Evolutionary conservation across 2,329 filamentous ascomycete species (phyloP), one percentile per base, ranked within the genome.

Genomic region (Trichoderma koningii): DNA sequence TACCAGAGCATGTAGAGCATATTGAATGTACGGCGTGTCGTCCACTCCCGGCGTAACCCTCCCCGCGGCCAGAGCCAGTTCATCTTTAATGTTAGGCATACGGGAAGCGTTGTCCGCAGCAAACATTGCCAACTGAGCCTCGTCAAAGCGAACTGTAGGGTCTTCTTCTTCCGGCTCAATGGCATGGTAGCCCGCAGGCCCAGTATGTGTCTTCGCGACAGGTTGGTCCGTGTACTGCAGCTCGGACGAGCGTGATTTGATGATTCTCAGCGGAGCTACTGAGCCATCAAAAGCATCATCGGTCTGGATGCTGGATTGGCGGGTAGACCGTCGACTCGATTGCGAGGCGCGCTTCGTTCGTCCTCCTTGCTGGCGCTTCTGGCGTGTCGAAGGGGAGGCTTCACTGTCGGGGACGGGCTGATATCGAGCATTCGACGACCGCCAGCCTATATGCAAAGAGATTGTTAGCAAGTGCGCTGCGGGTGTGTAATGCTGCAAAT

Each of bases 1-100:
- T 6, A 92, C 96, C 70, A 98, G 80, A 68, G 94, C 92, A 68
- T 96, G 91, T 68, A 98, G 87, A 47, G 94, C 93, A 75, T 95
- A 96, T 68, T 90, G 90, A 68, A 97, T 91, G 76, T 93, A 96
- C 0, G 92, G 93, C 9, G 88, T 90, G 72, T 96, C 90, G 72
- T 97, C 93, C 45, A 92, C 81, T 10, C 89, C 91, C 0, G 93
- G 93, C 0, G 91, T 94, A 63, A 87, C 81, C 47, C 81, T 81
- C 65, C 81, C 79, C 44, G 77, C 83, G 19, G 81, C 79, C 61
- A 82, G 76, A 55, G 81, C 77, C 42, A 85, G 73, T 50, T 83
- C 81, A 62, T 86, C 83, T 61, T 84, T 83, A 72, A 85, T 82
- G 59, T 77, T 72, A 53, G 71, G 69, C 72, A 77, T 76, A 60